Evolutionary conservation across 768 basidiomycete genomes (phyloP).

Genomic region (Auricularia sp.): DNA sequence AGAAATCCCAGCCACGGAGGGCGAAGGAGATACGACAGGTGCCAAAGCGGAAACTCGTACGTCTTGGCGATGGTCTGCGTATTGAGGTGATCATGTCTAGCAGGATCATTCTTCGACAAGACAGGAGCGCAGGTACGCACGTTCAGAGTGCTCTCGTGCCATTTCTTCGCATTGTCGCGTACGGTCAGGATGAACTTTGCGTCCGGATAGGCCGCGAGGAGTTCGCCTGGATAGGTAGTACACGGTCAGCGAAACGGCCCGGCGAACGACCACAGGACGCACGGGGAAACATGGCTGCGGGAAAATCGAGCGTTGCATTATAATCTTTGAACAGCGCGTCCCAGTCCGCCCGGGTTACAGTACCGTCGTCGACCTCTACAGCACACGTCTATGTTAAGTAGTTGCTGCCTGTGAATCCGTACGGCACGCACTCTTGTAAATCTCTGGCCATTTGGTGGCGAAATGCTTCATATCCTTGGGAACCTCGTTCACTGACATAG

Average conservation of each 20-base stretch:
- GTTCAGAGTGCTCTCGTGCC: not conserved
- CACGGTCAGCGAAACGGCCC: too few species aligned
- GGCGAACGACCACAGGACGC: not conserved
- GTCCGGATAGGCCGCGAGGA: not conserved
- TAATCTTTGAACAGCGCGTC: not conserved
- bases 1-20: not conserved
- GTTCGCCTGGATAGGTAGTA: not conserved
- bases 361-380: not conserved
- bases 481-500: not conserved
- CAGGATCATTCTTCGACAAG: not conserved
- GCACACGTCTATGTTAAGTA: too few species aligned
- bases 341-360: not conserved
- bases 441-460: not conserved
- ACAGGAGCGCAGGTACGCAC: not conserved
- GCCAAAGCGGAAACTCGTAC: not conserved
- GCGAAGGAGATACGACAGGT: not conserved
- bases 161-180: not conserved
- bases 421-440: too few species aligned
- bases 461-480: not conserved
- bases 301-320: not conserved
- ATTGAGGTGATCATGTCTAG: too few species aligned
- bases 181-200: conserved; percentile 1
- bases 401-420: too few species aligned
- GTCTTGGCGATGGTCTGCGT: not conserved
- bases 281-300: not conserved